Base-by-base conservation (phyloP, 805 yeast species). In the Torulaspora franciscae region DNA sequence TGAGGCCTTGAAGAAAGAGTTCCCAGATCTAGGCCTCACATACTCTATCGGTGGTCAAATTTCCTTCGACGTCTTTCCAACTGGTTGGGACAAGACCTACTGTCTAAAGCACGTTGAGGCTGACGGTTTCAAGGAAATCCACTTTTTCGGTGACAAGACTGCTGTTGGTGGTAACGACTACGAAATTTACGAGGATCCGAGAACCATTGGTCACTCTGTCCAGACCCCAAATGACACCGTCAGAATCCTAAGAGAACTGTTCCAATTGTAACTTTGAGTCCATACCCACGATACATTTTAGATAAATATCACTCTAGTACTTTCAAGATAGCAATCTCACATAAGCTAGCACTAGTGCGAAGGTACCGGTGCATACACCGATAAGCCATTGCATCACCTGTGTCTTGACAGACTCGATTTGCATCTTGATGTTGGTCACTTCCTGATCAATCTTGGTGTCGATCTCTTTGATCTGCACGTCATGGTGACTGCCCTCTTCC, bases 81-180 rank as follows among this genome's bases (percentile, higher is more conserved):
- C 96, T 53, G 99, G 99, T 65, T 93, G 99, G 99, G 99, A 93
- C 73, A 93, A 93, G 80, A 93, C 99, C 51, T 93, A 91, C 76
- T 87, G 95, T 71, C 79, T 93, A 66, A 89, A 84, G 71, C 99
- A 91, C 71, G 90, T 93, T 59, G 87, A 72, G 61, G 69, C 75
- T 49, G 96, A 91, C 71, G 81, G 84, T 55, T 93, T 90, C 74
- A 76, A 81, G 62, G 77, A 80, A 59, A 88, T 93, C 61, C 98
- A 93, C 75, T 93, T 93, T 81, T 93, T 93, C 66, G 99, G 99
- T 73, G 99, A 93, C 79, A 93, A 93, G 79, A 78, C 96, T 55
- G 85, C 85, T 76, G 70, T 81, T 73, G 99, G 99, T 66, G 99
- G 99, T 74, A 93, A 93, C 73, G 99, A 93, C 74, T 93, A 83